Evolutionary conservation across 805 yeast genomes (phyloP).

Genomic region (Candida hungchunana): DNA sequence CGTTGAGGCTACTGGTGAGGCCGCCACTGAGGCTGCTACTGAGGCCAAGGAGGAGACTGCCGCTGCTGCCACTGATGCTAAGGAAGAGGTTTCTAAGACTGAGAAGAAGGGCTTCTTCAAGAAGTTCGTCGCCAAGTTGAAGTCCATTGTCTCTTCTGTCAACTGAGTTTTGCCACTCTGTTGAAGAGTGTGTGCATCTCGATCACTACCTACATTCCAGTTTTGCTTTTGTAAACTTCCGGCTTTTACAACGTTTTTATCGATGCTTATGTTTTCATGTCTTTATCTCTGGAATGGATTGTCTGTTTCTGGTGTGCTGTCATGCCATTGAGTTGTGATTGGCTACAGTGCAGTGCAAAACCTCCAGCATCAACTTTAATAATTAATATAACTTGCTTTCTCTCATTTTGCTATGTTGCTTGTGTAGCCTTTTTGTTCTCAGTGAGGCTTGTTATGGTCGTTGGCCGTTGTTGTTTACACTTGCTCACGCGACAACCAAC

Average conservation of each 20-base stretch:
- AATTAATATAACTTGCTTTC: constrained; percentile 4
- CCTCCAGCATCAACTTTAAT: constrained; percentile 1
- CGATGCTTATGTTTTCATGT: neutral
- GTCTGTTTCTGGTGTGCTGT: neutral
- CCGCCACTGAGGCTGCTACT: constrained; percentile 13
- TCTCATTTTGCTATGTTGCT: no score
- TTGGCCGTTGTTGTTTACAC: neutral
- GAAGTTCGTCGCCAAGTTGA: constrained; percentile 24
- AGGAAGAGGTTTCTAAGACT: constrained; percentile 11
- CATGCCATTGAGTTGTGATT: neutral
- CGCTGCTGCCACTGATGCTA: constrained; percentile 5
- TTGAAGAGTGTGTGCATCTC: no score
- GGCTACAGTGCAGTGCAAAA: neutral
- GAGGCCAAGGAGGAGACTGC: constrained; percentile 12
- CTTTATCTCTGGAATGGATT: neutral
- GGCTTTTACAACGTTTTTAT: no score
- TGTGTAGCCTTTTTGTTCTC: no score
- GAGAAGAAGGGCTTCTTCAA: constrained; percentile 25
- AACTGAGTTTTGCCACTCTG: constrained; percentile 3
- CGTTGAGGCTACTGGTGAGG: constrained; percentile 12
- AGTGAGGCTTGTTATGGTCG: no score
- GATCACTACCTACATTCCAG: no score
- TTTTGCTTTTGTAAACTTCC: neutral
- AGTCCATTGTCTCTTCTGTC: constrained; percentile 14
- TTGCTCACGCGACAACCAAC: neutral